phyloP scores from a whole-genome alignment of 257 asterid genomes.

The Ocimum tenuiflorum region DNA sequence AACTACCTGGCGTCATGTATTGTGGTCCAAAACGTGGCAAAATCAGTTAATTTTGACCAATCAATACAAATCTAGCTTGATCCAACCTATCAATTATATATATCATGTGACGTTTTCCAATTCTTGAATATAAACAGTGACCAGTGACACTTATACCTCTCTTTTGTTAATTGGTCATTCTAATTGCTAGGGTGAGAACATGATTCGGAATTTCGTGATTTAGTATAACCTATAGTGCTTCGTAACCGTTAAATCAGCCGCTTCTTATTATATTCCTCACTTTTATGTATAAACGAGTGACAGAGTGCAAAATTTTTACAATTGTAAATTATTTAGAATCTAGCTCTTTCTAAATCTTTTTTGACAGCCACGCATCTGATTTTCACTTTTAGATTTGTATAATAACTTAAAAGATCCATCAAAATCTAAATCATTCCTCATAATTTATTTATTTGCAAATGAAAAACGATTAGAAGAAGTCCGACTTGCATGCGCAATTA shows the following conservation, averaged over 20 bases:
- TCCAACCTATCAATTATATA: background rate
- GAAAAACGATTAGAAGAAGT: background rate
- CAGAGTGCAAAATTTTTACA: background rate
- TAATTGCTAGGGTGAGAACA: no score
- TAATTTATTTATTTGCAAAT: background rate
- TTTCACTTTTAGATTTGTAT: background rate
- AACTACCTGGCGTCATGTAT: no score
- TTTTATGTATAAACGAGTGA: background rate
- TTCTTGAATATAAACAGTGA: background rate
- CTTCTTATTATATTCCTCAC: no score
- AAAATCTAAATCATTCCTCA: background rate
- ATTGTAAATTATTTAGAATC: no score
- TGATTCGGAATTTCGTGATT: no score
- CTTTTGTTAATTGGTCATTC: no score
- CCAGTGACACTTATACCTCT: background rate
- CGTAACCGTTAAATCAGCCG: no score
- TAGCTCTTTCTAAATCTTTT: background rate
- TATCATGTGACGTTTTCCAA: constrained; percentile 6
- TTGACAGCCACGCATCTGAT: background rate
- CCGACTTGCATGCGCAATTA: background rate
- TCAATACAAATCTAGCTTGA: background rate
- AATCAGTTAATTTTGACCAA: constrained; percentile 6
- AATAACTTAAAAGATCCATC: no score
- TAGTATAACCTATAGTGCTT: no score
- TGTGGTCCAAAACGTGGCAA: background rate